Base-by-base conservation (phyloP, 1,139 yeast genomes). In the Yamadazyma buinensis region DNA sequence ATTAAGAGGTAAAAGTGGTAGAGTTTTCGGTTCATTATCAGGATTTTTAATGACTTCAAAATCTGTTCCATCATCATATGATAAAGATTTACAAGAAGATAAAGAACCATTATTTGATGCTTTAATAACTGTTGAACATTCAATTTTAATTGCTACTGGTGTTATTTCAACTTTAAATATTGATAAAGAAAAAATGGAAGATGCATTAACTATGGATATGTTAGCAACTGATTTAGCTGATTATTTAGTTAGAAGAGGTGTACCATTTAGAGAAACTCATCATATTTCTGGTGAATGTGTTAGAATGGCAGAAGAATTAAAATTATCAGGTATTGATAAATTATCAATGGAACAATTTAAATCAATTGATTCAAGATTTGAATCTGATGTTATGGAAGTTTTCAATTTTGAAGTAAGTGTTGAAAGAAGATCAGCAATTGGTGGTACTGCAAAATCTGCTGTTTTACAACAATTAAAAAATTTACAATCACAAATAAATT, bases 271-370 rank as follows among this genome's bases (percentile, higher is more conserved):
- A 70, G 97, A 92, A 66, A 92, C 98, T 2, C 99, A 92, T 61
- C 97, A 92, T 60, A 90, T 92, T 43, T 87, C 97, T 5, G 99
- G 99, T 37, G 96, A 87, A 59, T 92, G 97, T 64, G 99, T 92
- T 34, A 80, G 95, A 48, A 60, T 66, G 34, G 97, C 98, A 6
- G 99, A 92, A 64, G 87, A 77, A 43, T 64, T 70, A 44, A 74
- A 74, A 24, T 67, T 87, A 32, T 66, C 82, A 5, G 97, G 97
- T 28, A 82, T 92, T 67, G 85, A 95, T 59, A 65, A 88, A 58
- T 70, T 92, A 51, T 58, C 84, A 2, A 60, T 85, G 38, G 84
- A 75, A 33, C 96, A 92, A 59, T 85, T 84, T 61, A 68, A 87
- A 61, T 49, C 63, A 27, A 90, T 92, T 46, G 97, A 92, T 54